Evolutionary conservation across 1,284 basidiomycete genomes (phyloP).

Genomic region (Melampsora larici-populina): DNA sequence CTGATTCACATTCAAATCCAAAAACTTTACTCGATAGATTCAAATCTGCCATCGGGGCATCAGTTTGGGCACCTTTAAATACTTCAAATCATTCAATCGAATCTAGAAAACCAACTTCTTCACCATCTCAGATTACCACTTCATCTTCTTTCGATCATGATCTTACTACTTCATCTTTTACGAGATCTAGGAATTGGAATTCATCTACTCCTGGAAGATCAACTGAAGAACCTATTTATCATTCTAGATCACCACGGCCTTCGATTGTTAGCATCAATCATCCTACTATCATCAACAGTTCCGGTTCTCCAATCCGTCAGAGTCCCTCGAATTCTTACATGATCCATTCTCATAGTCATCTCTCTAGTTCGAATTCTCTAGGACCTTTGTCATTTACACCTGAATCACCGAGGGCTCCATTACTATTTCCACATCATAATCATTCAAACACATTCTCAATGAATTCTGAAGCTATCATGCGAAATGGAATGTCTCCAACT

Average conservation of each 20-base stretch:
- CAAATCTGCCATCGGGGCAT: slow-evolving; percentile 40
- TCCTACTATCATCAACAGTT: background rate
- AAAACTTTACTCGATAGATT: slow-evolving; percentile 34
- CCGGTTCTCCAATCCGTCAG: background rate
- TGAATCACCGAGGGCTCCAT: slow-evolving; percentile 32
- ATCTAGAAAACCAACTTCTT: slow-evolving; percentile 16
- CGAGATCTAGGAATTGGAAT: background rate
- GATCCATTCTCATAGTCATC: background rate
- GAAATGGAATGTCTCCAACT: slow-evolving; percentile 10
- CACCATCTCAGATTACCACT: background rate
- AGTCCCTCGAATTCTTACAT: background rate
- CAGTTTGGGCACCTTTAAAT: slow-evolving; percentile 27
- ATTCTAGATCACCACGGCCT: background rate
- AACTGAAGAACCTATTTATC: background rate
- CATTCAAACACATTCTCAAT: slow-evolving; percentile 6
- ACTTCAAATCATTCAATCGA: background rate
- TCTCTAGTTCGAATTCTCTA: slow-evolving; percentile 1
- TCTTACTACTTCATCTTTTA: background rate
- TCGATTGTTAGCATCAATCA: background rate
- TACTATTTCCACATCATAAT: slow-evolving; percentile 12
- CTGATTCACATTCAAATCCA: no score
- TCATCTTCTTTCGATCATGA: slow-evolving; percentile 10
- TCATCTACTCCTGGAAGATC: background rate
- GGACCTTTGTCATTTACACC: slow-evolving; percentile 1
- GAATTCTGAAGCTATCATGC: slow-evolving; percentile 29